phyloP scores from a whole-genome alignment of 306 rosid genomes.

The Lotus japonicus region DNA sequence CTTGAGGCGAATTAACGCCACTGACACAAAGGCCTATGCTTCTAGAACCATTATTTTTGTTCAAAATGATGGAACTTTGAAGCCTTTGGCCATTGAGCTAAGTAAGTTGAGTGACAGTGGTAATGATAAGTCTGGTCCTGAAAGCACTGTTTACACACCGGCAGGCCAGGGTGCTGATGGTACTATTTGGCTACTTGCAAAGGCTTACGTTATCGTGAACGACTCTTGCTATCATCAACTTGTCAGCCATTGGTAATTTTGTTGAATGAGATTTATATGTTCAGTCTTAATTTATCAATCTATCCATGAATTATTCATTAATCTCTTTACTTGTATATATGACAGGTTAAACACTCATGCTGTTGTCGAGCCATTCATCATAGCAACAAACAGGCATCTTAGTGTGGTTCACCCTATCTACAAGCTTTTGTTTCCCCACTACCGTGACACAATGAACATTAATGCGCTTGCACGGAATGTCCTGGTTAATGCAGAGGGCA shows the following conservation, averaged over 20 bases:
- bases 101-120: conserved; percentile 51
- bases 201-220: conserved; percentile 64
- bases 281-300: background rate
- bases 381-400: conserved; percentile 34
- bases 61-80: conserved; percentile 61
- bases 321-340: background rate
- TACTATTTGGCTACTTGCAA: conserved; percentile 60
- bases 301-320: background rate
- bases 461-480: conserved; percentile 31
- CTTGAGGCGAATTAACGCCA: conserved; percentile 45
- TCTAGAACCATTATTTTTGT: conserved; percentile 57
- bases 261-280: background rate
- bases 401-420: conserved; percentile 36
- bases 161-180: conserved; percentile 48
- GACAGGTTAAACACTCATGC: conserved; percentile 75
- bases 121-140: conserved; percentile 48
- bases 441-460: conserved; percentile 38
- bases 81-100: conserved; percentile 65
- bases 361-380: conserved; percentile 64
- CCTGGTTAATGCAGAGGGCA: conserved; percentile 34
- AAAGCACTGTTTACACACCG: conserved; percentile 46
- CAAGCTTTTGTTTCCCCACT: conserved; percentile 34
- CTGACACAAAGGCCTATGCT: conserved; percentile 47
- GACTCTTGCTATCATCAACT: conserved; percentile 71
- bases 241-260: conserved; percentile 53